A percentile compares a stretch with the other conserved stretches of the same genome.
Conservation (phyloP, 805 yeast genomes). For the Schwanniomyces vanrijiae region DNA sequence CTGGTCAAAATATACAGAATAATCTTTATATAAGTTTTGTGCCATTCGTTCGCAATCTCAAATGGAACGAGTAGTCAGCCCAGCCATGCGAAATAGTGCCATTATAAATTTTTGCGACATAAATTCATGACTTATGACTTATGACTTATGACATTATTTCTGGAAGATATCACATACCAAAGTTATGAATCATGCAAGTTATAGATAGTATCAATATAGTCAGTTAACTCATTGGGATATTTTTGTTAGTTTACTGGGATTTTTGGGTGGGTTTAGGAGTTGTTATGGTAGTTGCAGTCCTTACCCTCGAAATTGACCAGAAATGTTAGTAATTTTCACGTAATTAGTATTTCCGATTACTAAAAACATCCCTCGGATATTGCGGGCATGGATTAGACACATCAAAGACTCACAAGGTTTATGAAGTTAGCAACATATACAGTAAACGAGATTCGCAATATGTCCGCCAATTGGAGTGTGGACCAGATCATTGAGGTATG, state of each 20-base stretch:
- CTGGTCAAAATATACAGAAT: background rate
- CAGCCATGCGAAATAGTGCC: background rate
- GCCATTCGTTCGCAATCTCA: conserved; percentile 1
- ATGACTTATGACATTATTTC: too few relatives aligned
- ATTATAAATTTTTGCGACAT: background rate
- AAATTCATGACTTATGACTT: too few relatives aligned
- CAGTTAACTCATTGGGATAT: too few relatives aligned
- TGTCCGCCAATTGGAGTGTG: conserved; percentile 5
- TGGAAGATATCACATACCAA: too few relatives aligned
- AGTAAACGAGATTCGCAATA: background rate
- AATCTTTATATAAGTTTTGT: background rate
- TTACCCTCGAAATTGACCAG: background rate
- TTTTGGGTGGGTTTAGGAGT: too few relatives aligned
- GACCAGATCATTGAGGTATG: conserved; percentile 13
- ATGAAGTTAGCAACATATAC: background rate
- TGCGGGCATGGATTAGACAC: background rate
- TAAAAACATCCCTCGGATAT: background rate
- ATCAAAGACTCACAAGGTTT: background rate
- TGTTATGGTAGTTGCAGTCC: too few relatives aligned
- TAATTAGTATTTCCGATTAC: background rate
- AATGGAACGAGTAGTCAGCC: background rate
- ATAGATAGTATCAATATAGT: too few relatives aligned
- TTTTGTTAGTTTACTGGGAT: too few relatives aligned
- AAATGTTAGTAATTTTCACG: background rate
- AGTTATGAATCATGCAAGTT: too few relatives aligned